Evolutionary conservation across 345 rosid genomes (phyloP).

Genomic region (Citrus inodora): DNA sequence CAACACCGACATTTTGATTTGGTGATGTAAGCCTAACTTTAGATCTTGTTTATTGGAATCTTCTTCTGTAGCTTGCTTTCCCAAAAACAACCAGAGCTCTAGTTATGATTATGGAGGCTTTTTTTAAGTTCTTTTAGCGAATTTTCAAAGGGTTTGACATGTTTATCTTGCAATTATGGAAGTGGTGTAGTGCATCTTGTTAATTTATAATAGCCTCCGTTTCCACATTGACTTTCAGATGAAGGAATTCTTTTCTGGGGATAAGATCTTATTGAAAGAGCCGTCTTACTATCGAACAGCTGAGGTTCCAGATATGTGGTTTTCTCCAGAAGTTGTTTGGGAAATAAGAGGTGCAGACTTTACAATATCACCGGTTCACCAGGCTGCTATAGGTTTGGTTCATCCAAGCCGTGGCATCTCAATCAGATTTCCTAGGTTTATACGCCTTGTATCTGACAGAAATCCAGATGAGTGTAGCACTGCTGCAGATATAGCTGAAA

Average conservation of each 20-base stretch:
- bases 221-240: conserved; percentile 45
- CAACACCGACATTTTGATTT: not conserved
- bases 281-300: conserved; percentile 71
- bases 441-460: conserved; percentile 38
- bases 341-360: conserved; percentile 84
- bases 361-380: conserved; percentile 79
- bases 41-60: not conserved
- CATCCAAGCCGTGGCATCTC: conserved; percentile 87
- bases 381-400: conserved; percentile 72
- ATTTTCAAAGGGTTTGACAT: not conserved
- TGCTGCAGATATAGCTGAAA: conserved; percentile 60
- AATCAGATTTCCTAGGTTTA: conserved; percentile 73
- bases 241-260: conserved; percentile 71
- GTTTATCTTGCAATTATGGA: not conserved
- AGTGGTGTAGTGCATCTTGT: conserved; percentile 2
- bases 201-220: not conserved
- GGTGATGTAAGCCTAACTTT: not conserved
- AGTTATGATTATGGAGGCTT: not conserved
- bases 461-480: conserved; percentile 79
- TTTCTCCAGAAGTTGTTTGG: conserved; percentile 72
- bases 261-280: conserved; percentile 55
- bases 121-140: not conserved
- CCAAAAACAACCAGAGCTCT: not conserved
- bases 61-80: not conserved
- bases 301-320: conserved; percentile 84